These are phyloP conservation scores for Ammopiptanthus mongolicus DNA, from an alignment of 306 rosid genomes.

Conservation along the genomic window DNA sequence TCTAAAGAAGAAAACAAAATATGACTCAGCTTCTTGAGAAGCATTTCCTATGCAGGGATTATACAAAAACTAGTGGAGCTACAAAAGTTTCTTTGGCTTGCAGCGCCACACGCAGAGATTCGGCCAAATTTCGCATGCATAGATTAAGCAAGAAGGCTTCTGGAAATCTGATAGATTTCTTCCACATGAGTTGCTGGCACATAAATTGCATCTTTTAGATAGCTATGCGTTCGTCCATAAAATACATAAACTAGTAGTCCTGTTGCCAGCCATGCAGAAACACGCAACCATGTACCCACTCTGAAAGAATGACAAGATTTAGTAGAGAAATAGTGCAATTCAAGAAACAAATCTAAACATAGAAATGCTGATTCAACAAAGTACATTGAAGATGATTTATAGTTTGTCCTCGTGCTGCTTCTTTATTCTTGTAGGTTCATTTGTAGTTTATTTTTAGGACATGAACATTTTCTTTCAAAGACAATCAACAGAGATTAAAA, in stretches of 20 bases:
- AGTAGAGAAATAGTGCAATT: slow-evolving; percentile 18
- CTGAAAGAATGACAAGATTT: slow-evolving; percentile 36
- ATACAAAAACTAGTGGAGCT: background rate
- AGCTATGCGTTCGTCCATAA: slow-evolving; percentile 82
- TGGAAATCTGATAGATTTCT: slow-evolving; percentile 34
- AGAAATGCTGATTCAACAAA: background rate
- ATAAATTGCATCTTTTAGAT: slow-evolving; percentile 59
- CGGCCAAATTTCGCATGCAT: background rate
- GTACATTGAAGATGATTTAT: background rate
- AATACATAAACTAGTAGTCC: slow-evolving; percentile 57
- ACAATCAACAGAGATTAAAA: background rate
- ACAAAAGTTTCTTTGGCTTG: slow-evolving; percentile 1
- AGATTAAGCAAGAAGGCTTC: slow-evolving; percentile 22
- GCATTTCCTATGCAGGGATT: slow-evolving; percentile 14
- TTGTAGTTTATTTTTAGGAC: background rate
- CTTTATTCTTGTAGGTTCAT: background rate
- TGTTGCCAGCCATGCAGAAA: slow-evolving; percentile 60
- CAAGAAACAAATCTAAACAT: background rate
- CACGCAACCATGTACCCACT: slow-evolving; percentile 67
- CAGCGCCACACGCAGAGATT: background rate
- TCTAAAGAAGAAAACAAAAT: background rate
- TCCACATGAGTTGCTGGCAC: slow-evolving; percentile 50
- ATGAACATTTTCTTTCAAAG: background rate
- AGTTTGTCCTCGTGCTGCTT: background rate
- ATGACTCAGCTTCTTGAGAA: background rate